phyloP scores from a whole-genome alignment of 2,329 filamentous ascomycete species.

The Paraphoma sp. region DNA sequence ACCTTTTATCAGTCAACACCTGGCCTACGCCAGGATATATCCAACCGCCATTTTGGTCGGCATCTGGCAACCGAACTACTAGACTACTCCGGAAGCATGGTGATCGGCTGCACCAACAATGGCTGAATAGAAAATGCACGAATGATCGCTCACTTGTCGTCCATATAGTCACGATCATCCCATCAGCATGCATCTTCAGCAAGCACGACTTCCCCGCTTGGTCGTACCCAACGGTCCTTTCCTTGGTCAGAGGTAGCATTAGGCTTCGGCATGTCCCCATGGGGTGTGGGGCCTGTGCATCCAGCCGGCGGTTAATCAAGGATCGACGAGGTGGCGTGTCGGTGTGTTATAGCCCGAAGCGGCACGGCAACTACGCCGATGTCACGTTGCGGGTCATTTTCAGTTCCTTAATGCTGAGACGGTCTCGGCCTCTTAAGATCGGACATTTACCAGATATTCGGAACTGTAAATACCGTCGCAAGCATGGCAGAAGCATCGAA shows the following conservation, averaged over 20 bases:
- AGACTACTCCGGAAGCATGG: background rate
- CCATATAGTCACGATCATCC: slow-evolving; percentile 1
- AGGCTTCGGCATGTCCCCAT: slow-evolving; percentile 8
- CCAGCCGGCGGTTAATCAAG: slow-evolving; percentile 6
- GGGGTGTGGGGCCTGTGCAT: slow-evolving; percentile 11
- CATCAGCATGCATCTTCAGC: background rate
- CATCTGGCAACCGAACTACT: background rate
- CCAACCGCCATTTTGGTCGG: slow-evolving; percentile 4
- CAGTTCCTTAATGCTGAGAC: slow-evolving; percentile 10
- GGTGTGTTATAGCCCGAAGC: slow-evolving; percentile 15
- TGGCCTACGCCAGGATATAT: background rate
- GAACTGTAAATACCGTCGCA: background rate
- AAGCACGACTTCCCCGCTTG: slow-evolving; percentile 14
- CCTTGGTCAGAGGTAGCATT: background rate
- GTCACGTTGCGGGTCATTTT: slow-evolving; percentile 4
- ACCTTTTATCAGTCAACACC: slow-evolving; percentile 10
- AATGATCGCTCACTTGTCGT: slow-evolving; percentile 7
- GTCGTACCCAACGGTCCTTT: background rate
- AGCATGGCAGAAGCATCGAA: slow-evolving; percentile 18
- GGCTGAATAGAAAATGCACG: slow-evolving; percentile 10
- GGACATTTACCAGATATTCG: background rate
- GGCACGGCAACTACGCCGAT: slow-evolving; percentile 14
- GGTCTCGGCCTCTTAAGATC: background rate
- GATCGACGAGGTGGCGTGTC: slow-evolving; percentile 12
- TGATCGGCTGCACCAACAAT: background rate